Conservation (phyloP, 2,329 filamentous ascomycete species). For the Clonostachys byssicola region DNA sequence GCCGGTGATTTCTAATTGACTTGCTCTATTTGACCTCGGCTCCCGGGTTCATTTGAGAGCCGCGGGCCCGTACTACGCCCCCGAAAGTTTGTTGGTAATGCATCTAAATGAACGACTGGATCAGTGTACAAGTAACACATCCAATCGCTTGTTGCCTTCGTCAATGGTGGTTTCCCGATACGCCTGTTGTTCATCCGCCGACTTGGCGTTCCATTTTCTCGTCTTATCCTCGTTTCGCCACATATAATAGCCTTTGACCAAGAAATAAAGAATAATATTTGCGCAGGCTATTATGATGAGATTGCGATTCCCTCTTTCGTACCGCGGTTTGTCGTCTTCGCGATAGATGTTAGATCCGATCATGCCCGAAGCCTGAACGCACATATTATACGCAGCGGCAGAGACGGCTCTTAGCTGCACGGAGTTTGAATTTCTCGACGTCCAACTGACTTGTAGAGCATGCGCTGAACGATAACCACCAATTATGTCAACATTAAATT, state of each 20-base stretch:
- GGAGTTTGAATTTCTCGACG: constrained; percentile 52
- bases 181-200: constrained; percentile 19
- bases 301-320: constrained; percentile 41
- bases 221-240: constrained; percentile 12
- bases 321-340: constrained; percentile 10
- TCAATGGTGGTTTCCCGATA: constrained; percentile 25
- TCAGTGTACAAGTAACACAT: constrained; percentile 27
- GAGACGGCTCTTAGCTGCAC: constrained; percentile 60
- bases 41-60: too few species aligned
- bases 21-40: too few species aligned
- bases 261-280: constrained; percentile 20
- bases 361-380: constrained; percentile 34
- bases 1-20: too few species aligned
- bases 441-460: constrained; percentile 40
- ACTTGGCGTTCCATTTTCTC: constrained; percentile 41
- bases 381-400: constrained; percentile 60
- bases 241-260: constrained; percentile 24
- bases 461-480: constrained; percentile 7
- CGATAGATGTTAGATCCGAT: constrained; percentile 34
- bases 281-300: constrained; percentile 39
- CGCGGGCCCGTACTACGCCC: too few species aligned
- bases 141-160: constrained; percentile 31
- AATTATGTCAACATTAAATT: background rate
- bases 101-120: too few species aligned
- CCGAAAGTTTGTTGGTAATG: too few species aligned